These are phyloP conservation scores for Danielozyma ontarioensis DNA, from an alignment of 805 yeast species.

Conservation along the genomic window DNA sequence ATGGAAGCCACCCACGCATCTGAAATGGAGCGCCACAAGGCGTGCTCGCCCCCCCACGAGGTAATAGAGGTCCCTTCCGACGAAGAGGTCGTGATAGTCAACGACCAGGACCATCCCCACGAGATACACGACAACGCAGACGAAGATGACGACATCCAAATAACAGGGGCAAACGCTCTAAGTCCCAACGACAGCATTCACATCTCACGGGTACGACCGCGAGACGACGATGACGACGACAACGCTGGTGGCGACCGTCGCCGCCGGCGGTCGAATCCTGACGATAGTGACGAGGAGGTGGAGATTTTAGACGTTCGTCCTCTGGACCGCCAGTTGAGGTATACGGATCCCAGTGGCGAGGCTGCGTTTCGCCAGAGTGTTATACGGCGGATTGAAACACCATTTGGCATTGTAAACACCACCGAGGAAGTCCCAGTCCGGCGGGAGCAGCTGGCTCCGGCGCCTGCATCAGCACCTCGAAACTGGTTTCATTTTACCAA, in stretches of 20 bases:
- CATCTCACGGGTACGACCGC: conserved; percentile 4
- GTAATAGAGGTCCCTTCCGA: conserved; percentile 12
- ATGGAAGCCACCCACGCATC: too few species aligned
- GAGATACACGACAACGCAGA: neutral
- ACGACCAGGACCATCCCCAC: neutral
- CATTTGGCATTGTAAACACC: neutral
- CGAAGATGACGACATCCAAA: conserved; percentile 15
- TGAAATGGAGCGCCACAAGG: too few species aligned
- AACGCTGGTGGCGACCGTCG: conserved; percentile 2
- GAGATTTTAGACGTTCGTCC: conserved; percentile 20
- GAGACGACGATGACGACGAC: conserved; percentile 8
- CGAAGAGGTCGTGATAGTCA: conserved; percentile 5
- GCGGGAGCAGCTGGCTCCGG: neutral
- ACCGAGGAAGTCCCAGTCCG: neutral
- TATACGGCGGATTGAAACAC: neutral
- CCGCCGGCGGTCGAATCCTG: conserved; percentile 2
- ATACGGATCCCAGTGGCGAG: neutral
- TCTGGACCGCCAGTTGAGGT: conserved; percentile 3
- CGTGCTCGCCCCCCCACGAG: too few species aligned
- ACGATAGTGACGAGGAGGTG: conserved; percentile 13
- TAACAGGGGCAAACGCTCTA: conserved; percentile 6
- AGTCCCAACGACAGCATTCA: neutral
- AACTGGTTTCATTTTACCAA: neutral
- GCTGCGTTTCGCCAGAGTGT: conserved; percentile 1
- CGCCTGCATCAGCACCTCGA: neutral